Conservation (phyloP, 768 basidiomycete genomes). For the Strobilomyces dryophilus region DNA sequence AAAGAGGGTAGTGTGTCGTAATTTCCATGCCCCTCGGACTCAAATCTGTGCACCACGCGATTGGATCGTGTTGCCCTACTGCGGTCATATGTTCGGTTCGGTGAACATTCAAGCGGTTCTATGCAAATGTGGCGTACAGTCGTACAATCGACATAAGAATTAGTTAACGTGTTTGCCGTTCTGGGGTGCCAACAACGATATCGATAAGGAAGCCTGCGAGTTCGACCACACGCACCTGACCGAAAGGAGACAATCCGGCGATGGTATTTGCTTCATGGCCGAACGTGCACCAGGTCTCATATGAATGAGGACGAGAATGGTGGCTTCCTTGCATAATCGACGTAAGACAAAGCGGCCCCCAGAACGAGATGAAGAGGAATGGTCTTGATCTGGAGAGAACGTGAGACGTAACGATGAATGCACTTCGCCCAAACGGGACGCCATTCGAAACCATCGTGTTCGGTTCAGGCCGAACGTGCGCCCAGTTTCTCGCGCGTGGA, state of each 20-base stretch:
- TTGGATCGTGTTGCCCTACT: background rate
- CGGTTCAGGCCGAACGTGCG: background rate
- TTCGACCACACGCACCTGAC: background rate
- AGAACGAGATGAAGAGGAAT: background rate
- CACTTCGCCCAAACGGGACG: background rate
- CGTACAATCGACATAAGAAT: background rate
- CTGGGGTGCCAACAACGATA: background rate
- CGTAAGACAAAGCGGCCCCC: background rate
- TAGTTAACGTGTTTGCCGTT: background rate
- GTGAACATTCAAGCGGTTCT: background rate
- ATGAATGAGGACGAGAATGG: background rate
- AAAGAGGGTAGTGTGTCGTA: conserved; percentile 2
- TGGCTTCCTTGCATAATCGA: background rate
- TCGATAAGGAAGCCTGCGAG: background rate
- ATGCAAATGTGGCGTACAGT: background rate
- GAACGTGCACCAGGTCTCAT: background rate
- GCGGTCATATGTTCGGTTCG: background rate
- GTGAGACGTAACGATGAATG: background rate
- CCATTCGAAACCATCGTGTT: background rate
- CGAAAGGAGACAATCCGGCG: background rate
- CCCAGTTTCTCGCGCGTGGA: background rate
- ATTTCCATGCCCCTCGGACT: background rate
- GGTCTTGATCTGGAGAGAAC: background rate
- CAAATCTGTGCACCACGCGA: background rate
- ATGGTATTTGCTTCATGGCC: background rate